phyloP scores from a whole-genome alignment of 331 rosid genomes.

The Acacia concinna region DNA sequence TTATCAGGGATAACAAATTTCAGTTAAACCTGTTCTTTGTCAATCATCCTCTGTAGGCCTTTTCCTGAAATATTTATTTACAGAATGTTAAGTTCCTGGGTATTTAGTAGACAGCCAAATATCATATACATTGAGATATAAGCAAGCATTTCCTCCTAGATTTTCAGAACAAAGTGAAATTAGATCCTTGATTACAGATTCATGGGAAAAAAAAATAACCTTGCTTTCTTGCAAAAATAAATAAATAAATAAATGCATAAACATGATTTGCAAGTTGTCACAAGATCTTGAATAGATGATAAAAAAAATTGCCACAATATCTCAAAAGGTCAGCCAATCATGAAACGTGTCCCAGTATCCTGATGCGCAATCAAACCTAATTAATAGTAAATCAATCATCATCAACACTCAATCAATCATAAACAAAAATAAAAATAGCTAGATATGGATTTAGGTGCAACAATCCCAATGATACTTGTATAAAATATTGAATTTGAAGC shows the following conservation, averaged over 20 bases:
- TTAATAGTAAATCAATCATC: too few species aligned
- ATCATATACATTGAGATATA: conserved; percentile 3
- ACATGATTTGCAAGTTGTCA: background rate
- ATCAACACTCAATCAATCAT: too few species aligned
- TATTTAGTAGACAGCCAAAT: conserved; percentile 8
- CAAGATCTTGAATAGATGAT: background rate
- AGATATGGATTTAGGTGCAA: too few species aligned
- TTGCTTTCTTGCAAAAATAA: background rate
- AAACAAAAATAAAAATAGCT: too few species aligned
- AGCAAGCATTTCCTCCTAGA: conserved; percentile 13
- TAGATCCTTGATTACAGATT: background rate
- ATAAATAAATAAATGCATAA: background rate
- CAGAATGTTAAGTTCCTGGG: conserved; percentile 40
- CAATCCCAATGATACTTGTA: too few species aligned
- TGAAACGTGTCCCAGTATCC: background rate
- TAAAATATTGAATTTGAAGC: too few species aligned
- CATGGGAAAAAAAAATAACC: too few species aligned
- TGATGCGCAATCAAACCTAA: too few species aligned
- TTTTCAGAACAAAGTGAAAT: conserved; percentile 21
- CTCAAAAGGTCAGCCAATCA: background rate
- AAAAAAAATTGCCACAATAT: background rate
- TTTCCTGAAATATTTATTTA: conserved; percentile 62
- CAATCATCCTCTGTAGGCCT: conserved; percentile 59
- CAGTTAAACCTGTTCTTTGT: conserved; percentile 66
- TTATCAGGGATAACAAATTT: conserved; percentile 25